phyloP scores from a whole-genome alignment of 140 eudicot species.

The Cichorium intybus region DNA sequence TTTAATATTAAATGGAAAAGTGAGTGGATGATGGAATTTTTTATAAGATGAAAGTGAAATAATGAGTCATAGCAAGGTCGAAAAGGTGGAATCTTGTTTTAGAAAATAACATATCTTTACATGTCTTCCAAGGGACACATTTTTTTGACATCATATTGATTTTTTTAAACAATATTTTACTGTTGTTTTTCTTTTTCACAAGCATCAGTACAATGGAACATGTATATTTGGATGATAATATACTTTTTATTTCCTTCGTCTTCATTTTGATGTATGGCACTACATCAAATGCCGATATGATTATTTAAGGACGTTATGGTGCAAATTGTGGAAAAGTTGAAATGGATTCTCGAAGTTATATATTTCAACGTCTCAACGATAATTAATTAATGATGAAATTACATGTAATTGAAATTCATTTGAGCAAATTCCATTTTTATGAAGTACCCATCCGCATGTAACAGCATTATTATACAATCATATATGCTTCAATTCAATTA shows the following conservation, averaged over 20 bases:
- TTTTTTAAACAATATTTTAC: background rate
- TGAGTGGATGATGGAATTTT: slow-evolving; percentile 20
- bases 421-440: background rate
- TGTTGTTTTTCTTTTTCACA: background rate
- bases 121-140: slow-evolving; percentile 37
- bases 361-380: too few relatives aligned
- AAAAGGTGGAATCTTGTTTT: slow-evolving; percentile 32
- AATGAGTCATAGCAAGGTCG: slow-evolving; percentile 44
- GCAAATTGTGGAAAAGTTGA: too few relatives aligned
- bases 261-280: too few relatives aligned
- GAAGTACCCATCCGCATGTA: background rate
- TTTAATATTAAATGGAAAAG: slow-evolving; percentile 2
- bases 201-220: too few relatives aligned
- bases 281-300: too few relatives aligned
- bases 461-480: too few relatives aligned
- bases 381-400: background rate
- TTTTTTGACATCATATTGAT: background rate
- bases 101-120: slow-evolving; percentile 36
- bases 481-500: background rate
- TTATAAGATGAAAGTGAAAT: slow-evolving; percentile 37
- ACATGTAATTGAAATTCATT: too few relatives aligned
- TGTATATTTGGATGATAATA: background rate
- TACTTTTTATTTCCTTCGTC: too few relatives aligned
- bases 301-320: too few relatives aligned
- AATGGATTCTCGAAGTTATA: too few relatives aligned